Evolutionary conservation across 768 basidiomycete genomes (phyloP), one percentile per base, ranked within the genome.

Genomic region (Myochromella boudieri): DNA sequence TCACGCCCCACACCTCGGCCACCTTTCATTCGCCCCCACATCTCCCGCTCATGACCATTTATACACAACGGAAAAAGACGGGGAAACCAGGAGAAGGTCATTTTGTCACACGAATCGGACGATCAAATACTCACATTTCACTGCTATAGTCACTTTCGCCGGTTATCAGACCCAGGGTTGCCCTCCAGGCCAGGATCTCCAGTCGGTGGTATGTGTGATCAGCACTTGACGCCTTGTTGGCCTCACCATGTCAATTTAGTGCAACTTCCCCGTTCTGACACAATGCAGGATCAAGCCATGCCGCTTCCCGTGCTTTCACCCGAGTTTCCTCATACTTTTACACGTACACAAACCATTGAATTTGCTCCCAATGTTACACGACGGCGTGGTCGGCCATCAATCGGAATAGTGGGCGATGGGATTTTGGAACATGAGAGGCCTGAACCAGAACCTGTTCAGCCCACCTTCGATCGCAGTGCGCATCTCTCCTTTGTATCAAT

Each of bases 331-430:
- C 59, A 58, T 37, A 50, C 50, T 7, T 69, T 73, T 34, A 66
- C 65, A 36, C 67, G 70, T 7, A 67, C 70, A 11, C 71, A 70
- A 53, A 74, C 71, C 0, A 64, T 74, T 3, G 70, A 72, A 37
- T 72, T 70, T 48, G 63, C 63, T 62, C 58, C 72, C 56, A 37
- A 37, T 36, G 52, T 57, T 15, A 48, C 60, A 8, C 62, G 54
- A 37, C 68, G 67, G 38, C 64, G 58, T 41, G 56, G 45, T 38
- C 60, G 59, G 51, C 52, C 44, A 49, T 48, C 32, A 15, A 44
- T 21, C 6, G 46, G 46, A 43, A 44, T 46, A 42, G 22, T 31
- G n/a, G 54, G 43, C 37, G 43, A 49, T 27, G 44, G 47, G 12
- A 50, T 57, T 37, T n/a, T 29, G 11, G 54, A 58, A 32, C 43